Evolutionary conservation across 2,329 filamentous ascomycete species (phyloP).

Genomic region (Endoconidiophora laricicola): DNA sequence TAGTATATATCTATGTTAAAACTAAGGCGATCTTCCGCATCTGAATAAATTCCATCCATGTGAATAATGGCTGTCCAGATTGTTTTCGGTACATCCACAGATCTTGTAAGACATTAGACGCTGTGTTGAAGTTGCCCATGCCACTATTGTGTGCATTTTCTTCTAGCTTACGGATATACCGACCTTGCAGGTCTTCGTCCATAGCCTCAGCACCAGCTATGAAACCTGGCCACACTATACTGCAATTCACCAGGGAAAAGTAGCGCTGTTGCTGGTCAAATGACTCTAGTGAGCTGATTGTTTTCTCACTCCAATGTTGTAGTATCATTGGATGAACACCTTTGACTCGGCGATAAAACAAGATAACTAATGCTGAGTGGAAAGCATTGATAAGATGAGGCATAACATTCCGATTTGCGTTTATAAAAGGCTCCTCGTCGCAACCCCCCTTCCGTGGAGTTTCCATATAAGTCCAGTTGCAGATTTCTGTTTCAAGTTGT

Average conservation of each 20-base stretch:
- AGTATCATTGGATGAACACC: slow-evolving; percentile 9
- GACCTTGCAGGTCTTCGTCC: slow-evolving; percentile 1
- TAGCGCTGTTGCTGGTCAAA: slow-evolving; percentile 10
- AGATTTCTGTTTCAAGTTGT: slow-evolving; percentile 10
- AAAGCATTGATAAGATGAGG: slow-evolving; percentile 22
- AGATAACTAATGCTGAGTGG: slow-evolving; percentile 27
- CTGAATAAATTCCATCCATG: slow-evolving; percentile 10
- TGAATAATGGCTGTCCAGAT: neutral
- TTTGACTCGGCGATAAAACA: slow-evolving; percentile 27
- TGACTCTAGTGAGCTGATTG: slow-evolving; percentile 3
- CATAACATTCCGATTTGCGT: slow-evolving; percentile 5
- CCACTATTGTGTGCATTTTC: slow-evolving; percentile 7
- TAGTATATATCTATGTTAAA: neutral
- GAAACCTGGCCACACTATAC: slow-evolving; percentile 11
- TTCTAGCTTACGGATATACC: slow-evolving; percentile 2
- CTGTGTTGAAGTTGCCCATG: slow-evolving; percentile 9
- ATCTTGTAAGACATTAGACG: neutral
- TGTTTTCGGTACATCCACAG: slow-evolving; percentile 2
- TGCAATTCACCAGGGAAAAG: slow-evolving; percentile 6
- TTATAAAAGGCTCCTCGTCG: slow-evolving; percentile 1
- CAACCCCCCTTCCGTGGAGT: neutral
- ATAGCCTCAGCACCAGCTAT: slow-evolving; percentile 13
- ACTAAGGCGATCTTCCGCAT: neutral
- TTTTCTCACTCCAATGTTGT: slow-evolving; percentile 5
- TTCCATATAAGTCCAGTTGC: slow-evolving; percentile 13